Evolutionary conservation across 108 stramenopile species (phyloP).

Genomic region (Epipyxis sp.): DNA sequence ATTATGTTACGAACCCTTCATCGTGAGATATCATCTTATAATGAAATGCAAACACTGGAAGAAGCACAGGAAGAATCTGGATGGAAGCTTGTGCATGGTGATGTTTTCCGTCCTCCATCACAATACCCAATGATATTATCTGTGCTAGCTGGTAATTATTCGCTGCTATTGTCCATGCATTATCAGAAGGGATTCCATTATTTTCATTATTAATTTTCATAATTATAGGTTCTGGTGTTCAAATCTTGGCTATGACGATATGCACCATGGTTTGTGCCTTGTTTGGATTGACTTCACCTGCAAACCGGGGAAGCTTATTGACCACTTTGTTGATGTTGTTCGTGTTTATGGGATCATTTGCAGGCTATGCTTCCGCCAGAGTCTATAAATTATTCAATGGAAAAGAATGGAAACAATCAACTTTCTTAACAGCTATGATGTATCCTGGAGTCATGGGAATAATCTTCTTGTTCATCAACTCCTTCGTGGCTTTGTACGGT

Average conservation of each 20-base stretch:
- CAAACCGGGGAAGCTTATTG: conserved; percentile 89
- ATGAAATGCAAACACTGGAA: conserved; percentile 55
- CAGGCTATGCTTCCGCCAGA: conserved; percentile 79
- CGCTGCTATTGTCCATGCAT: not conserved
- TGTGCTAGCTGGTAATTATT: conserved; percentile 82
- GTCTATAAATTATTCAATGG: conserved; percentile 76
- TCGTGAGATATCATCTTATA: conserved; percentile 91
- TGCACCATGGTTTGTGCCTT: conserved; percentile 72
- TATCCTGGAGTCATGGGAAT: conserved; percentile 28
- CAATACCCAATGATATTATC: conserved; percentile 75
- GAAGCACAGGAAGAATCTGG: conserved; percentile 93
- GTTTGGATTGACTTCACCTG: conserved; percentile 78
- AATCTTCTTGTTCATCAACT: conserved; percentile 2
- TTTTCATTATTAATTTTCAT: too few species aligned
- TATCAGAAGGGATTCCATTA: not conserved
- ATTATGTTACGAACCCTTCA: conserved; percentile 90
- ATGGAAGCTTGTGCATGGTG: conserved; percentile 96
- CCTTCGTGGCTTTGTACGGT: conserved; percentile 5
- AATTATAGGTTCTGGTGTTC: conserved; percentile 75
- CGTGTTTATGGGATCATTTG: conserved; percentile 79
- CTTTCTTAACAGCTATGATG: conserved; percentile 17
- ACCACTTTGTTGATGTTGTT: conserved; percentile 88
- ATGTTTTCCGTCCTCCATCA: conserved; percentile 89
- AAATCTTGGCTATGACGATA: conserved; percentile 77
- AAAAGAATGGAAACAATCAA: conserved; percentile 27